Percentiles rank a stretch among this genome's conserved stretches.
Conservation (phyloP, 1,284 basidiomycete species). For the Malassezia japonica region DNA sequence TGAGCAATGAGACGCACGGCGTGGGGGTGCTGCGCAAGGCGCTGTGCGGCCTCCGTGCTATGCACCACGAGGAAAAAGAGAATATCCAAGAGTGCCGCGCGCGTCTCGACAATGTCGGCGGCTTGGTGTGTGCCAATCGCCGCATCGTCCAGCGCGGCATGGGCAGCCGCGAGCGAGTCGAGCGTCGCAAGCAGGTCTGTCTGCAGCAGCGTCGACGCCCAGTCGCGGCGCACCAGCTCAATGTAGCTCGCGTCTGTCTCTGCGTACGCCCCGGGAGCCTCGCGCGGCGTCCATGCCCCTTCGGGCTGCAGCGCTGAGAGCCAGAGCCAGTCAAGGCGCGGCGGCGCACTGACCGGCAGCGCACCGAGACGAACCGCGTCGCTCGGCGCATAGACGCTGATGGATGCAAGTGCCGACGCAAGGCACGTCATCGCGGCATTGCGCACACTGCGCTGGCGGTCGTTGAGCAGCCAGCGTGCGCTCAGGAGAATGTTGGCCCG, state of each 20-base stretch:
- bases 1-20: conserved; percentile 5
- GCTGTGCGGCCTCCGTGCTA: background rate
- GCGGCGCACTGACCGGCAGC: conserved; percentile 6
- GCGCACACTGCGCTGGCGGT: conserved; percentile 32
- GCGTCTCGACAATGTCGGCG: background rate
- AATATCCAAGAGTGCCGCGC: background rate
- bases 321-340: conserved; percentile 16
- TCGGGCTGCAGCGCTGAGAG: background rate
- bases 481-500: conserved; percentile 19
- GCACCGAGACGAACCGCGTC: background rate
- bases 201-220: conserved; percentile 3
- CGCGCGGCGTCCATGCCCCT: background rate
- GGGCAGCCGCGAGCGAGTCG: background rate
- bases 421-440: conserved; percentile 28
- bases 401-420: conserved; percentile 16
- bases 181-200: background rate
- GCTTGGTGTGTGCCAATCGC: background rate
- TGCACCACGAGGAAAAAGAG: conserved; percentile 5
- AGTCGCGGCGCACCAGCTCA: conserved; percentile 15
- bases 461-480: conserved; percentile 29
- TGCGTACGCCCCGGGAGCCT: background rate
- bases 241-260: conserved; percentile 10
- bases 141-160: background rate
- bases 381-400: background rate
- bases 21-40: background rate